A percentile compares a stretch with the other conserved stretches of the same genome.
These are phyloP conservation scores for Colletotrichum abscissum DNA, from an alignment of 2,329 filamentous ascomycete genomes.

Conservation along the genomic window DNA sequence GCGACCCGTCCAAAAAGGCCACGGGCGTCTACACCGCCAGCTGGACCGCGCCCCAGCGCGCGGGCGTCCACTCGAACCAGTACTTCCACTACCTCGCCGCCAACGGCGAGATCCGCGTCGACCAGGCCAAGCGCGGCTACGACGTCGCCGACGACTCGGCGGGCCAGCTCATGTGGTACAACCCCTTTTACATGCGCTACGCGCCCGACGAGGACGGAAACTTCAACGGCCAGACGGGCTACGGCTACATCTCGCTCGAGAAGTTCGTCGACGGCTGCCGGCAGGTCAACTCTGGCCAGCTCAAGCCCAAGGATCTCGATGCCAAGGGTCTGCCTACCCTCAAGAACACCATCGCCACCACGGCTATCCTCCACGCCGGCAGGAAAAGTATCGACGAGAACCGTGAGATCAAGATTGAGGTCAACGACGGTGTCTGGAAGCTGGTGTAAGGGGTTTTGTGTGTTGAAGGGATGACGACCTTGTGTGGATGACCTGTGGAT, in stretches of 20 bases:
- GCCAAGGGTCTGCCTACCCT: slow-evolving; percentile 85
- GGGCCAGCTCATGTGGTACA: slow-evolving; percentile 83
- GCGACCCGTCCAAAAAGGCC: slow-evolving; percentile 75
- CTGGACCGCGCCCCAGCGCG: slow-evolving; percentile 93
- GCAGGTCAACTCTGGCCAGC: slow-evolving; percentile 78
- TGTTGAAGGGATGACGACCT: background rate
- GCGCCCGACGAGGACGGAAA: slow-evolving; percentile 95
- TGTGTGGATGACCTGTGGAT: slow-evolving; percentile 18
- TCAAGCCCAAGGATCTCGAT: slow-evolving; percentile 82
- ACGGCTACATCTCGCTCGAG: slow-evolving; percentile 94
- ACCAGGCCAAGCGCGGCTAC: slow-evolving; percentile 95
- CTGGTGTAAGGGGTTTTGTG: slow-evolving; percentile 57
- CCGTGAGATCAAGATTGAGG: slow-evolving; percentile 79
- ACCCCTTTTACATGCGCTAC: slow-evolving; percentile 96
- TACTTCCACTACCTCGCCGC: slow-evolving; percentile 95
- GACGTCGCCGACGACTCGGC: slow-evolving; percentile 87
- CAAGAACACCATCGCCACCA: slow-evolving; percentile 90
- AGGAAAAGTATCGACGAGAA: slow-evolving; percentile 86
- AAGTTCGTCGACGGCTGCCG: slow-evolving; percentile 93
- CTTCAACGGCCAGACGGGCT: slow-evolving; percentile 90
- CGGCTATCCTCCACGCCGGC: slow-evolving; percentile 90
- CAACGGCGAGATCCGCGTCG: slow-evolving; percentile 86
- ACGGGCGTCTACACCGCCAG: slow-evolving; percentile 93
- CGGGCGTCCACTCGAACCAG: slow-evolving; percentile 96
- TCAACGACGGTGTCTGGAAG: slow-evolving; percentile 75